Conservation (phyloP, 305 asterid genomes). For the Andrographis paniculata region DNA sequence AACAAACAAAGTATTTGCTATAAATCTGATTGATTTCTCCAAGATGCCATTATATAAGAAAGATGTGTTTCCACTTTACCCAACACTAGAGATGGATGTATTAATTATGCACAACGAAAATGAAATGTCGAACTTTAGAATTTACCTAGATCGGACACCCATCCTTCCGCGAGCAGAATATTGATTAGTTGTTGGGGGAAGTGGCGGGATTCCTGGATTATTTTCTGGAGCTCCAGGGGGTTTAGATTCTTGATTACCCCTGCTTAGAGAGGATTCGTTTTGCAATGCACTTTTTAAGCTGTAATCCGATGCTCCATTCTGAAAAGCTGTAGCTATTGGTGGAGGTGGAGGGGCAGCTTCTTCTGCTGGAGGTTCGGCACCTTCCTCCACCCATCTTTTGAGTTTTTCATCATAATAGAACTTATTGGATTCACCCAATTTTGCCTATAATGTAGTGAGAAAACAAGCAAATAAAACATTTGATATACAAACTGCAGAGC, state of each 20-base stretch:
- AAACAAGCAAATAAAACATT: slow-evolving; percentile 5
- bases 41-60: too few relatives aligned
- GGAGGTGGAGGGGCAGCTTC: slow-evolving; percentile 82
- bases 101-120: too few relatives aligned
- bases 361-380: slow-evolving; percentile 62
- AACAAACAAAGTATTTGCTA: too few relatives aligned
- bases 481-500: background rate
- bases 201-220: slow-evolving; percentile 85
- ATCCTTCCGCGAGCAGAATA: slow-evolving; percentile 79
- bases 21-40: too few relatives aligned
- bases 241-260: slow-evolving; percentile 51
- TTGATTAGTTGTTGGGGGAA: slow-evolving; percentile 86
- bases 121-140: too few relatives aligned
- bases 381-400: slow-evolving; percentile 99
- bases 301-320: slow-evolving; percentile 69
- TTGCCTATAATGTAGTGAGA: slow-evolving; percentile 46
- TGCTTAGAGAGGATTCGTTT: slow-evolving; percentile 44
- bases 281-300: slow-evolving; percentile 57
- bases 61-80: too few relatives aligned
- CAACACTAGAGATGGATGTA: too few relatives aligned
- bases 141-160: slow-evolving; percentile 83
- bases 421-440: slow-evolving; percentile 87
- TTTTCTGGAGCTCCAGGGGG: slow-evolving; percentile 47
- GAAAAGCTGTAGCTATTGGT: slow-evolving; percentile 57
- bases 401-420: slow-evolving; percentile 80